Evolutionary conservation across 176 grass and related monocot species (phyloP).

Genomic region (Alopecurus myosuroides): DNA sequence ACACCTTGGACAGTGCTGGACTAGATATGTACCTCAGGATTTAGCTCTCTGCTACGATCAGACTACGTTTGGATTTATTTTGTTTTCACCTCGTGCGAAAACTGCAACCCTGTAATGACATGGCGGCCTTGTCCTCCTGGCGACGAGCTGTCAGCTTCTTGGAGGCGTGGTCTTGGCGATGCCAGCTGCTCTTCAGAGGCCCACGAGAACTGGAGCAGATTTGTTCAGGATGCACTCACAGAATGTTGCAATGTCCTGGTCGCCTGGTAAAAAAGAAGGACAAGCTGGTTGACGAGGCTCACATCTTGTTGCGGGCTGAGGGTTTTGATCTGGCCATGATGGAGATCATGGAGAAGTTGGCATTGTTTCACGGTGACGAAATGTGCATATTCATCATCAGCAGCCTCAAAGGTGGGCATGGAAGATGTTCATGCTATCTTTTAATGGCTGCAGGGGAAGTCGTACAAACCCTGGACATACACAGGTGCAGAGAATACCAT

Average conservation of each 20-base stretch:
- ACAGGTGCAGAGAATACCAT: no score
- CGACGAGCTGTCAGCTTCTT: neutral
- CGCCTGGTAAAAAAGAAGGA: no score
- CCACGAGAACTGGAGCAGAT: conserved; percentile 35
- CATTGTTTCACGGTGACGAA: neutral
- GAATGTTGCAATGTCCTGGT: conserved; percentile 18
- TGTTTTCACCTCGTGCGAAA: neutral
- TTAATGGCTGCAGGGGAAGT: conserved; percentile 38
- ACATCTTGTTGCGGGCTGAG: neutral
- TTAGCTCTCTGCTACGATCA: neutral
- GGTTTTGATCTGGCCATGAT: neutral
- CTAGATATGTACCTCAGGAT: conserved; percentile 5
- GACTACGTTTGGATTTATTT: neutral
- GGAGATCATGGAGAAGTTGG: conserved; percentile 8
- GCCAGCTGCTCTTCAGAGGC: conserved; percentile 15
- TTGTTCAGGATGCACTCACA: conserved; percentile 18
- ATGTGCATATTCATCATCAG: neutral
- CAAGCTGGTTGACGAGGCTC: conserved; percentile 6
- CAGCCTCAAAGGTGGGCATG: neutral
- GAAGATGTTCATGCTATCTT: conserved; percentile 22
- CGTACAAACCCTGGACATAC: conserved; percentile 12
- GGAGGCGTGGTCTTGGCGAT: no score
- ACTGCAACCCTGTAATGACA: conserved; percentile 2
- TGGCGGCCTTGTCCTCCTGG: neutral
- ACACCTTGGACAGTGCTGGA: neutral